phyloP scores from a whole-genome alignment of 2,329 filamentous ascomycete species.

The Fusarium sp. region DNA sequence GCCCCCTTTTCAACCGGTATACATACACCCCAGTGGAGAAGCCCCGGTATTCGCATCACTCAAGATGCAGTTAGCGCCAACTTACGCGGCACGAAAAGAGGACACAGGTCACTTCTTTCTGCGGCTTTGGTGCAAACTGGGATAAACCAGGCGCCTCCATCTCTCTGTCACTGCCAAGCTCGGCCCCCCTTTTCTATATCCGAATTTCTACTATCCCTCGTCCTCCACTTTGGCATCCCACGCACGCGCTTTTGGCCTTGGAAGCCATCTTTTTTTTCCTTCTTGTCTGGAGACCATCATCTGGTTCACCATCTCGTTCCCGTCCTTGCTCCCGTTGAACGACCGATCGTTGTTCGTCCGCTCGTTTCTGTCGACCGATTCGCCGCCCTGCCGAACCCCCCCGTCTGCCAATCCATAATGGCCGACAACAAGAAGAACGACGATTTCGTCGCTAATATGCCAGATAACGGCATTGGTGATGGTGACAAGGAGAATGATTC shows the following conservation, averaged over 20 bases:
- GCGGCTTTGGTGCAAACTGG: neutral
- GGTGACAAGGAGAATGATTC: constrained; percentile 37
- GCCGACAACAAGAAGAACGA: constrained; percentile 39
- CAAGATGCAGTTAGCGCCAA: neutral
- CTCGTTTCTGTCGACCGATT: constrained; percentile 27
- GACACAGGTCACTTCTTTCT: neutral
- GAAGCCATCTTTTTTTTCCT: constrained; percentile 10
- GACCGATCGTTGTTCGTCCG: constrained; percentile 37
- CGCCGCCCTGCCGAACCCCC: constrained; percentile 6
- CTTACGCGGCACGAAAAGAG: neutral
- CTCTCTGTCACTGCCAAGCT: neutral
- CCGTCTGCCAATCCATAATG: constrained; percentile 14
- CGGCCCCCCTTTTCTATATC: constrained; percentile 1
- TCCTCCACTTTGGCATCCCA: constrained; percentile 7
- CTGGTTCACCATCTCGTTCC: neutral
- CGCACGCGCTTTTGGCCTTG: constrained; percentile 11
- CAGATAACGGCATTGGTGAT: constrained; percentile 29
- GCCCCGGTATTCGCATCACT: neutral
- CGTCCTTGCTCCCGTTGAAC: constrained; percentile 26
- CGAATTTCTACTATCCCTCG: neutral
- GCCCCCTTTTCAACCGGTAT: constrained; percentile 8
- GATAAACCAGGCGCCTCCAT: neutral
- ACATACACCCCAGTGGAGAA: neutral
- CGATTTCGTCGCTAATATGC: constrained; percentile 36
- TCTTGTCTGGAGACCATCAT: constrained; percentile 11